phyloP scores from a whole-genome alignment of 768 basidiomycete species.

The Termitomyces bulborhizus region DNA sequence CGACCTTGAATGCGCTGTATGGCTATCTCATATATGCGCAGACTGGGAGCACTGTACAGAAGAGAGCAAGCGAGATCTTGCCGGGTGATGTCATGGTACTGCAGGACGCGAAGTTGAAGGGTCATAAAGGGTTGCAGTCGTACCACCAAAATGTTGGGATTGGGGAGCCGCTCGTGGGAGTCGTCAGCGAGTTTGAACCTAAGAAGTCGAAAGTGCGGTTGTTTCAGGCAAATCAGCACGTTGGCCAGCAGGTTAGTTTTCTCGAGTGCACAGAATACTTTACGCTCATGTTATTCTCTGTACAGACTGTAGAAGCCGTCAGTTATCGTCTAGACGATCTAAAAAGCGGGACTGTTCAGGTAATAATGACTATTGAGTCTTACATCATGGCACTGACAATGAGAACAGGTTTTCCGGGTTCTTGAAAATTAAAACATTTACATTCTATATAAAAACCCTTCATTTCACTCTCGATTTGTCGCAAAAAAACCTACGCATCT shows the following conservation, averaged over 20 bases:
- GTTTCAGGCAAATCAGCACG: constrained; percentile 83
- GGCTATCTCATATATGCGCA: constrained; percentile 79
- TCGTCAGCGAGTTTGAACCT: constrained; percentile 76
- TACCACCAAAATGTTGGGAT: constrained; percentile 58
- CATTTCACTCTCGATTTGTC: background rate
- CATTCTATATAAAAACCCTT: background rate
- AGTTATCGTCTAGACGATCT: constrained; percentile 39
- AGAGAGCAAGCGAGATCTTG: constrained; percentile 72
- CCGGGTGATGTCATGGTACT: constrained; percentile 81
- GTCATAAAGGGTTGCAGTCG: constrained; percentile 76
- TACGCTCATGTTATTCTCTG: background rate
- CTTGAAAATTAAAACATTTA: constrained; percentile 24
- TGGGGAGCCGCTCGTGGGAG: constrained; percentile 57
- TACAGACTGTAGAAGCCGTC: background rate
- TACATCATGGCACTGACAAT: background rate
- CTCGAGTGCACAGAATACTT: background rate
- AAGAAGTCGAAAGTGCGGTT: constrained; percentile 86
- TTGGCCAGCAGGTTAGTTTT: constrained; percentile 67
- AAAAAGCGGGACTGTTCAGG: constrained; percentile 80
- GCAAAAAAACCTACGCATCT: constrained; percentile 1
- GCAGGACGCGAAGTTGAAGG: constrained; percentile 62
- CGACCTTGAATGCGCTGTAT: constrained; percentile 36
- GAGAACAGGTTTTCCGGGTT: constrained; percentile 29
- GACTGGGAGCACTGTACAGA: constrained; percentile 57
- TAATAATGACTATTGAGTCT: constrained; percentile 21